phyloP scores from a whole-genome alignment of 208 protist genomes.

The Acanthamoeba sp. region DNA sequence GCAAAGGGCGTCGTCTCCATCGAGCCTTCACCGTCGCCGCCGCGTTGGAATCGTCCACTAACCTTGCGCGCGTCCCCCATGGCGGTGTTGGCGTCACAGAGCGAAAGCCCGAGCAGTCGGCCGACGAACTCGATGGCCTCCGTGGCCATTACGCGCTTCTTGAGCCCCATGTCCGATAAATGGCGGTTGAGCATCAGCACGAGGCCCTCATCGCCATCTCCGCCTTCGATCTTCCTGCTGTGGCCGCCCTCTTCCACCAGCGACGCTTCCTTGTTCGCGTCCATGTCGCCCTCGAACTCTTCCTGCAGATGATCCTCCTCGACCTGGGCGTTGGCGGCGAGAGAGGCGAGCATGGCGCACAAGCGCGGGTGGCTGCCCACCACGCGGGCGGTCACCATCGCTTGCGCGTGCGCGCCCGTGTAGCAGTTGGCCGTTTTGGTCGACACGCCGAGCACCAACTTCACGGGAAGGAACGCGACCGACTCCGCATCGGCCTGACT shows the following conservation, averaged over 20 bases:
- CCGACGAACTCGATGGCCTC: constrained; percentile 1
- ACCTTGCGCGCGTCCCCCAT: too few species aligned
- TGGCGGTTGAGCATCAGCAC: neutral
- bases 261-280: neutral
- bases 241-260: neutral
- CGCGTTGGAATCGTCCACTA: too few species aligned
- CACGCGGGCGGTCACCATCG: neutral
- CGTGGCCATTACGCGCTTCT: neutral
- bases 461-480: neutral
- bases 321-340: neutral
- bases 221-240: neutral
- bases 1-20: too few species aligned
- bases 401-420: neutral
- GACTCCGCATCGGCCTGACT: neutral
- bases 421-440: neutral
- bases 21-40: too few species aligned
- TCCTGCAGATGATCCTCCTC: neutral
- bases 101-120: neutral
- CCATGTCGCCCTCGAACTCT: neutral
- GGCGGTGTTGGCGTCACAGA: too few species aligned
- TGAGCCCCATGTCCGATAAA: neutral
- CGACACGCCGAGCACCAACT: neutral
- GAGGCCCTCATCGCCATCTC: neutral
- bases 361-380: neutral
- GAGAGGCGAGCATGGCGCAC: neutral